Evolutionary conservation across 768 basidiomycete genomes (phyloP).

Genomic region (Suillus placidus): DNA sequence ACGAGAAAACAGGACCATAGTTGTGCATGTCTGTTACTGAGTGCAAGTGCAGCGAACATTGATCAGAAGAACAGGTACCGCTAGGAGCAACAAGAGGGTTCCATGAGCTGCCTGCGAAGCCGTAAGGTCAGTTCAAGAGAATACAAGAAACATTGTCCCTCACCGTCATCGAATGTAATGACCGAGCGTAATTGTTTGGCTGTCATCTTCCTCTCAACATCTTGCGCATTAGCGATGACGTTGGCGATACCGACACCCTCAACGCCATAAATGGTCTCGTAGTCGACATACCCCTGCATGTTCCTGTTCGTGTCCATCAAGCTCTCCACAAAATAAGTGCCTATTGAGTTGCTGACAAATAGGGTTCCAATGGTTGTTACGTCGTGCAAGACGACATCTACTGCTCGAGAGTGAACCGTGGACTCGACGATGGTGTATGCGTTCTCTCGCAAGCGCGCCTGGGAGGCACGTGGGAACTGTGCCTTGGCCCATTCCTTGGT

Average conservation of each 20-base stretch:
- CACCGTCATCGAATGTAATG: constrained; percentile 90
- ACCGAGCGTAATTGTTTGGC: constrained; percentile 73
- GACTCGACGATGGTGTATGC: constrained; percentile 96
- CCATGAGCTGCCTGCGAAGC: constrained; percentile 68
- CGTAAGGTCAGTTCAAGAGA: constrained; percentile 5
- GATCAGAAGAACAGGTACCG: constrained; percentile 52
- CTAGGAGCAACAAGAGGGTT: constrained; percentile 66
- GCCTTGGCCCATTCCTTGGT: constrained; percentile 85
- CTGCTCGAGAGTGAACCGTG: constrained; percentile 88
- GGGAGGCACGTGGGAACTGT: constrained; percentile 85
- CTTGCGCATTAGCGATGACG: constrained; percentile 78
- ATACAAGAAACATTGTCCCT: constrained; percentile 7
- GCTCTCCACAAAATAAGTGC: constrained; percentile 91
- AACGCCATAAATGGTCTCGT: constrained; percentile 81
- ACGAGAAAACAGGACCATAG: constrained; percentile 91
- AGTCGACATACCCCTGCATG: constrained; percentile 85
- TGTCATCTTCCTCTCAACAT: constrained; percentile 71
- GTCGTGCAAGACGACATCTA: constrained; percentile 85
- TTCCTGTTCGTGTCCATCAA: constrained; percentile 93
- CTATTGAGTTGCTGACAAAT: constrained; percentile 95
- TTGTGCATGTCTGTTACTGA: constrained; percentile 94
- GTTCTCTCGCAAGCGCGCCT: constrained; percentile 79
- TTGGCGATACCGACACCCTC: constrained; percentile 96
- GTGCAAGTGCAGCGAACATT: constrained; percentile 87
- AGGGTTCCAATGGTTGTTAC: constrained; percentile 75